Base-by-base conservation (phyloP, 352 stramenopile species). In the Phytophthora colocasiae region DNA sequence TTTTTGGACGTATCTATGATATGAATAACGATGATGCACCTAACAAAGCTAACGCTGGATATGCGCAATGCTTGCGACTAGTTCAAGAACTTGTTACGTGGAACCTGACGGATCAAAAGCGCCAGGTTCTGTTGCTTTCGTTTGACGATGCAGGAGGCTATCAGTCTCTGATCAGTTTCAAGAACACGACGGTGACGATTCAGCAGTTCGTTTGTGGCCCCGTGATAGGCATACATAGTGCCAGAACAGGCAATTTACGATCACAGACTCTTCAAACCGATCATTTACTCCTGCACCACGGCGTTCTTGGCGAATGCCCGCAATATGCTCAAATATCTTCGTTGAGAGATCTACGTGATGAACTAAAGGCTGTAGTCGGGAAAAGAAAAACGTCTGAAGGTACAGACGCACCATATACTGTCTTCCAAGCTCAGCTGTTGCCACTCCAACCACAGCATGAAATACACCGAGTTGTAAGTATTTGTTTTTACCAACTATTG, bases 151-250 rank as follows among this genome's bases (percentile, higher is more conserved):
- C 7, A 14, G 55, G 15, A 38, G 67, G 74, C 7, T 77, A 56
- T 26, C 40, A 66, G 29, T 71, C 56, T 4, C 46, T 56, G 1
- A 24, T 86, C 34, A 71, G 44, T 12, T 27, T 86, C 2, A 80
- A 78, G 34, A 68, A 81, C 36, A 85, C 73, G 19, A 75, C 48
- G 15, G 48, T 82, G 6, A 61, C 48, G 4, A 70, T 87, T 6
- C 47, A 34, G 4, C 76, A 87, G 40, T 48, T 79, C n/a, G n/a
- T 83, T 0, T 89, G 80, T 3, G 80, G 80, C 5, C 66, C 80
- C 1, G 19, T 73, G n/a, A 45, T 65, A 8, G 47, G 52, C 2
- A 34, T 62, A 34, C 26, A 15, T 3, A 44, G 10, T 19, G 3
- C 15, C 48, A 40, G 22, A 22, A 10, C 46, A 58, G 50, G 57